Percentiles rank a stretch among this genome's conserved stretches.
These are phyloP conservation scores for Clavariopsis aquatica DNA, from an alignment of 495 filamentous ascomycete species.

Conservation along the genomic window DNA sequence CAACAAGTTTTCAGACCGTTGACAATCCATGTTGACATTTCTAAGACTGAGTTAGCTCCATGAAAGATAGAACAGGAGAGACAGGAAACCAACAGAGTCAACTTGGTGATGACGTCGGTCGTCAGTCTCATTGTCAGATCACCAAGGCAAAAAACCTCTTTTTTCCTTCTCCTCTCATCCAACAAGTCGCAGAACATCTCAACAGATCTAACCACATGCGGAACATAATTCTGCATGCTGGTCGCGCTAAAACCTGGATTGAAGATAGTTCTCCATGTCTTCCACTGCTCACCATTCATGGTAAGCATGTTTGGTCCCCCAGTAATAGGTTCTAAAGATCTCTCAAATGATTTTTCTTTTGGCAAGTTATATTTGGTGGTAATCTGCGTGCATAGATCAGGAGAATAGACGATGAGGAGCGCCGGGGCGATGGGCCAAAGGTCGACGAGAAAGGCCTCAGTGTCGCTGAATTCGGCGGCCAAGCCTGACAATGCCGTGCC, in stretches of 20 bases:
- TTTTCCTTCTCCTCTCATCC: not conserved
- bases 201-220: constrained; percentile 1
- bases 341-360: not conserved
- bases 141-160: constrained; percentile 3
- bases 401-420: constrained; percentile 6
- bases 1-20: constrained; percentile 8
- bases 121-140: constrained; percentile 15
- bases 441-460: constrained; percentile 18
- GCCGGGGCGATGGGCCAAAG: constrained; percentile 18
- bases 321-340: constrained; percentile 12
- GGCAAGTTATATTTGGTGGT: constrained; percentile 16
- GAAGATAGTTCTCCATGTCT: constrained; percentile 41
- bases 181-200: constrained; percentile 16
- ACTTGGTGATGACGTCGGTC: constrained; percentile 18
- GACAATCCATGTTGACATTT: constrained; percentile 12
- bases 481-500: not conserved
- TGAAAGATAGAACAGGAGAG: not conserved
- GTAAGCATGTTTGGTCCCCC: constrained; percentile 31
- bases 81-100: constrained; percentile 15
- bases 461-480: not conserved
- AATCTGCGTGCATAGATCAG: constrained; percentile 12
- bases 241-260: constrained; percentile 41
- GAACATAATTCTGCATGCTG: constrained; percentile 37
- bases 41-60: not conserved
- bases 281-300: constrained; percentile 42